Base-by-base conservation (phyloP, 768 basidiomycete species). In the Punctularia strigosozonata region DNA sequence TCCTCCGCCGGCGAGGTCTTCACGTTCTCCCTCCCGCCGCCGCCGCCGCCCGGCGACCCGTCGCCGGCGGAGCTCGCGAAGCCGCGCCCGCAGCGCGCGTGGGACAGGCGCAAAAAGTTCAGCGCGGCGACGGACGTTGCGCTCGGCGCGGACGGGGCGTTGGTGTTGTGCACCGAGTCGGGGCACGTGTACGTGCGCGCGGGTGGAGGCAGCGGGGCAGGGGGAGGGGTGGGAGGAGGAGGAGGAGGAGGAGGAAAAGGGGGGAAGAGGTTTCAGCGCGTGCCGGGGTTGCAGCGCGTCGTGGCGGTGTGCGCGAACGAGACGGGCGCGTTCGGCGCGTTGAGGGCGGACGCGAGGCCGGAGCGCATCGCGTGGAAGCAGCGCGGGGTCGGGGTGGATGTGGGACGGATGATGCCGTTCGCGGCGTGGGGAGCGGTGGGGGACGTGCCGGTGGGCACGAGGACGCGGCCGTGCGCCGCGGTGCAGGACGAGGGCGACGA, bases 161-260 rank as follows among this genome's bases (percentile, higher is more conserved):
- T 95, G 51, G 80, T 95, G 52, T 71, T 98, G 33, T 95, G 88
- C 60, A 98, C 94, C 2, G 77, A 84, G 45, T 92, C 94, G 4
- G 94, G 94, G 0, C 91, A 97, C 49, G 91, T 94, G 23, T 97
- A 83, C 52, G 69, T 92, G 18, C 81, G 91, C 18, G 68, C 77
- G 15, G 73, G 88, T 20, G 75, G 62, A 42, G 43, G 56, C 5
- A 59, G 51, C 46, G 46, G 40, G 4, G 41, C 33, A 20, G 19
- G 8, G 15, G n/a, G 20, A 20, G 12, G 14, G 13, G 15, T 21
- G 26, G 26, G 13, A 26, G 13, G 12, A 15, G 7, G 24, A 39
- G 46, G 42, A 48, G 50, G 28, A 55, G 51, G 42, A 51, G 26
- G 37, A 50, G 49, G 19, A 46, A 31, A 32, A 57, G 44, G 30